phyloP scores from a whole-genome alignment of 176 grass and related monocot genomes.

The Eleusine coracana region DNA sequence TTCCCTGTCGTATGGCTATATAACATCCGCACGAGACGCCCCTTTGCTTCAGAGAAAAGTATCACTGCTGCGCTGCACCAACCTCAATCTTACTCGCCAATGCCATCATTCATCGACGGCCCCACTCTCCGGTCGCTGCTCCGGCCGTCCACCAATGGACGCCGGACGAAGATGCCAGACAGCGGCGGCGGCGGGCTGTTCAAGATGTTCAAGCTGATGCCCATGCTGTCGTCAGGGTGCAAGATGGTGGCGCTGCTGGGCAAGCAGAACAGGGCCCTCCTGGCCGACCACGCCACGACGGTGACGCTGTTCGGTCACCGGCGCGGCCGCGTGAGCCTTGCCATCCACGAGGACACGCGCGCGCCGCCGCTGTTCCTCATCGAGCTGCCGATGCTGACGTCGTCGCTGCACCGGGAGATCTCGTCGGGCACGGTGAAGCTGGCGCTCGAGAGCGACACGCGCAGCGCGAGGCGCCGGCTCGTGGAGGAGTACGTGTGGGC shows the following conservation, averaged over 20 bases:
- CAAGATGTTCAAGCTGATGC: conserved; percentile 92
- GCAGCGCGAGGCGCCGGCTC: conserved; percentile 67
- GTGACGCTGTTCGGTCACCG: conserved; percentile 85
- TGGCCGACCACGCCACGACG: conserved; percentile 76
- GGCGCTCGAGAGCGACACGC: conserved; percentile 92
- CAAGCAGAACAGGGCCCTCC: conserved; percentile 64
- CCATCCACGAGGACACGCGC: conserved; percentile 93
- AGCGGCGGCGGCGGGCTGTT: conserved; percentile 55
- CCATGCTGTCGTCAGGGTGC: conserved; percentile 92
- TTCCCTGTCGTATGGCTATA: conserved; percentile 45
- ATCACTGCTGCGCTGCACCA: conserved; percentile 23
- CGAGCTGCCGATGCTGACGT: conserved; percentile 81
- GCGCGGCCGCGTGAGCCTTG: conserved; percentile 69
- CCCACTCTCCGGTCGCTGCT: conserved; percentile 63
- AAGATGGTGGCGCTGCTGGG: conserved; percentile 91
- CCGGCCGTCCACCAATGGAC: conserved; percentile 58
- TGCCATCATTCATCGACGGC: conserved; percentile 74
- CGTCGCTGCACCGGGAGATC: conserved; percentile 87
- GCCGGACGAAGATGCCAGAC: conserved; percentile 53
- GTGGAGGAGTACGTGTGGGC: conserved; percentile 97
- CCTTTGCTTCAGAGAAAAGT: conserved; percentile 48
- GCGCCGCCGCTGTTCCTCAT: conserved; percentile 80
- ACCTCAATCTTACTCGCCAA: conserved; percentile 37
- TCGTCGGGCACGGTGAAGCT: conserved; percentile 75
- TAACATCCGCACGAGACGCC: conserved; percentile 36